These are phyloP conservation scores for Neoarthrinium moseri DNA, from an alignment of 2,329 filamentous ascomycete species.

Conservation along the genomic window DNA sequence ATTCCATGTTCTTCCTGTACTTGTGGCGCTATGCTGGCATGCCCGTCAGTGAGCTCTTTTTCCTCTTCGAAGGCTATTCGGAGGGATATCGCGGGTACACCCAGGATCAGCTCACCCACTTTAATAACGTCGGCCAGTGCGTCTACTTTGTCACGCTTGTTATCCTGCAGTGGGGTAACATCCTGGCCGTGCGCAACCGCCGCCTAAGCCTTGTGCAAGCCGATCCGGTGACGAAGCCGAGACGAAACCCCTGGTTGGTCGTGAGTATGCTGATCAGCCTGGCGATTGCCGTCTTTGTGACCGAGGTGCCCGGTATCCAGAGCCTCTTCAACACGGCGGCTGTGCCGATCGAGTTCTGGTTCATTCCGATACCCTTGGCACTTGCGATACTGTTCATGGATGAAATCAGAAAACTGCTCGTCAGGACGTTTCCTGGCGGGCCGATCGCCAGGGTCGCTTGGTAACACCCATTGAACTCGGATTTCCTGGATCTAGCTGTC, in stretches of 20 bases:
- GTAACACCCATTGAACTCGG: conserved; percentile 35
- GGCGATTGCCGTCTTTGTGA: conserved; percentile 52
- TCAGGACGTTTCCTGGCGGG: conserved; percentile 43
- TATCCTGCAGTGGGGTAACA: conserved; percentile 53
- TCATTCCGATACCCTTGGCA: conserved; percentile 49
- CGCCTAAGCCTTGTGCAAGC: conserved; percentile 50
- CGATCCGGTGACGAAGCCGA: conserved; percentile 42
- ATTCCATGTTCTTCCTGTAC: conserved; percentile 55
- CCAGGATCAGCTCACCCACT: conserved; percentile 39
- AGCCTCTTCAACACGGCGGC: conserved; percentile 45
- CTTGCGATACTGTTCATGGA: conserved; percentile 50
- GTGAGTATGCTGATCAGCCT: conserved; percentile 45
- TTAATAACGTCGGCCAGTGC: conserved; percentile 48
- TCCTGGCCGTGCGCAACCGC: conserved; percentile 50
- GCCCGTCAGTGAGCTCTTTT: conserved; percentile 44
- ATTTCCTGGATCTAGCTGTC: background rate
- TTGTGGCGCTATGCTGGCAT: conserved; percentile 47
- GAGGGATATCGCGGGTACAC: conserved; percentile 50
- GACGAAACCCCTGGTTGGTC: conserved; percentile 50
- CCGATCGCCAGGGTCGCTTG: conserved; percentile 47
- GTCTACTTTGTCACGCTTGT: conserved; percentile 56
- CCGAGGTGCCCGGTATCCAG: conserved; percentile 49
- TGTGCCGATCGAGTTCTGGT: conserved; percentile 51
- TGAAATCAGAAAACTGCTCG: conserved; percentile 49
- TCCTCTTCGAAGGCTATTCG: conserved; percentile 46